phyloP scores from a whole-genome alignment of 805 yeast genomes.

The Metschnikowia aberdeeniae region DNA sequence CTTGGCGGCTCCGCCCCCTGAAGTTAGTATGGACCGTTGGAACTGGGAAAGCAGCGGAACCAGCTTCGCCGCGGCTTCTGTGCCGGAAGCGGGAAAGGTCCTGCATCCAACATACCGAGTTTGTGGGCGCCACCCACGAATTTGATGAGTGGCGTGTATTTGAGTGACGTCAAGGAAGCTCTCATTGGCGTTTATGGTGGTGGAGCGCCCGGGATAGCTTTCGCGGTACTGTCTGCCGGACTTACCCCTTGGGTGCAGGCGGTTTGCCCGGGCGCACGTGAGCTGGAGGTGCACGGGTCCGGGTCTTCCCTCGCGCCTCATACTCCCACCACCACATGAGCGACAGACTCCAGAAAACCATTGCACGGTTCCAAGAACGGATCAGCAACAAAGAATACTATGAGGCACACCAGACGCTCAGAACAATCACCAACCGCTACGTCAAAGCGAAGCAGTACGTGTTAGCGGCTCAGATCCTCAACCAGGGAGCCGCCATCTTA shows the following conservation, averaged over 20 bases:
- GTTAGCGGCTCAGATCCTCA: constrained; percentile 71
- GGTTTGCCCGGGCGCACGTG: too few relatives aligned
- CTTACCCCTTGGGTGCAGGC: too few relatives aligned
- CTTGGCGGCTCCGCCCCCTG: constrained; percentile 12
- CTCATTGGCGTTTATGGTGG: constrained; percentile 24
- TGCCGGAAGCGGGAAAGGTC: not conserved
- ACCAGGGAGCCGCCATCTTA: constrained; percentile 66
- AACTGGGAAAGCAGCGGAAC: not conserved
- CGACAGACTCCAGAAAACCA: constrained; percentile 52
- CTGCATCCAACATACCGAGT: constrained; percentile 14
- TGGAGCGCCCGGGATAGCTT: not conserved
- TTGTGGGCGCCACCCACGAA: constrained; percentile 80
- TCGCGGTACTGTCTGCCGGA: constrained; percentile 8
- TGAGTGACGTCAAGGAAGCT: constrained; percentile 28
- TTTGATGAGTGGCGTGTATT: constrained; percentile 69
- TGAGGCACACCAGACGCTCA: constrained; percentile 92
- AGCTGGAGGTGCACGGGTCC: not conserved
- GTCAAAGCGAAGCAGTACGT: constrained; percentile 61
- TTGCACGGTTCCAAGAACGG: constrained; percentile 63
- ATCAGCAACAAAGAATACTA: constrained; percentile 75
- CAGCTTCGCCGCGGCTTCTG: not conserved
- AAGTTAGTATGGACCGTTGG: constrained; percentile 7
- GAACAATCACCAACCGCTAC: constrained; percentile 85
- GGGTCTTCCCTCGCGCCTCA: not conserved
- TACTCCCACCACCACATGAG: constrained; percentile 10